These are phyloP conservation scores for Xylariaceae sp. DNA, from an alignment of 2,329 filamentous ascomycete species.

Conservation along the genomic window DNA sequence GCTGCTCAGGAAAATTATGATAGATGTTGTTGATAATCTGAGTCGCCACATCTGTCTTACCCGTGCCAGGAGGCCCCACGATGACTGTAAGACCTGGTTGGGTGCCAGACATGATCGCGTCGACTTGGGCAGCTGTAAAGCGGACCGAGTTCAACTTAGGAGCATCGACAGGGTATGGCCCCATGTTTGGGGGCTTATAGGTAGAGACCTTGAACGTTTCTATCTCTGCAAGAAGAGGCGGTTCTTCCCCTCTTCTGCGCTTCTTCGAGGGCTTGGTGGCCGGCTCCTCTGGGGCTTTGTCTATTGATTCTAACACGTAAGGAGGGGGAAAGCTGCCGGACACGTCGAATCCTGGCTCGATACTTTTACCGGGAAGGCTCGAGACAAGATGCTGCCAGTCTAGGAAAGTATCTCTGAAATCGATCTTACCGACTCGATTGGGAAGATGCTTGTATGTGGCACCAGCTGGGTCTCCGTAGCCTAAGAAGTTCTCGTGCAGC, in stretches of 20 bases:
- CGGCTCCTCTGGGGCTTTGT: constrained; percentile 47
- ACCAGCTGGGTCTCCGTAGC: constrained; percentile 86
- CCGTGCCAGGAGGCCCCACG: constrained; percentile 91
- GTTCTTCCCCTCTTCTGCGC: constrained; percentile 74
- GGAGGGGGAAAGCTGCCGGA: constrained; percentile 77
- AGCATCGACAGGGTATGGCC: constrained; percentile 81
- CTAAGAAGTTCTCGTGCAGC: constrained; percentile 96
- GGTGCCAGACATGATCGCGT: constrained; percentile 89
- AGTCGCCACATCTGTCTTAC: constrained; percentile 98
- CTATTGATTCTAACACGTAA: constrained; percentile 71
- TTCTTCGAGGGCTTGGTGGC: constrained; percentile 71
- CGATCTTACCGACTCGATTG: constrained; percentile 72
- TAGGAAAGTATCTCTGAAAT: constrained; percentile 91
- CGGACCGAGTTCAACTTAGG: constrained; percentile 79
- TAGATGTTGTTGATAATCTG: constrained; percentile 99
- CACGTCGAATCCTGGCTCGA: constrained; percentile 72
- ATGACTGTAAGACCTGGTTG: constrained; percentile 93
- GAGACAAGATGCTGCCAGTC: constrained; percentile 93
- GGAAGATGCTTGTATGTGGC: constrained; percentile 81
- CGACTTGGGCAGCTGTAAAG: constrained; percentile 86
- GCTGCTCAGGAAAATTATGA: constrained; percentile 91
- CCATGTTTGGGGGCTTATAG: constrained; percentile 83
- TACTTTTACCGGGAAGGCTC: constrained; percentile 79
- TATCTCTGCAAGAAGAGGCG: constrained; percentile 54
- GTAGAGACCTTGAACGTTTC: constrained; percentile 79